phyloP scores from a whole-genome alignment of 768 basidiomycete species.

The Pulveroboletus sp. region DNA sequence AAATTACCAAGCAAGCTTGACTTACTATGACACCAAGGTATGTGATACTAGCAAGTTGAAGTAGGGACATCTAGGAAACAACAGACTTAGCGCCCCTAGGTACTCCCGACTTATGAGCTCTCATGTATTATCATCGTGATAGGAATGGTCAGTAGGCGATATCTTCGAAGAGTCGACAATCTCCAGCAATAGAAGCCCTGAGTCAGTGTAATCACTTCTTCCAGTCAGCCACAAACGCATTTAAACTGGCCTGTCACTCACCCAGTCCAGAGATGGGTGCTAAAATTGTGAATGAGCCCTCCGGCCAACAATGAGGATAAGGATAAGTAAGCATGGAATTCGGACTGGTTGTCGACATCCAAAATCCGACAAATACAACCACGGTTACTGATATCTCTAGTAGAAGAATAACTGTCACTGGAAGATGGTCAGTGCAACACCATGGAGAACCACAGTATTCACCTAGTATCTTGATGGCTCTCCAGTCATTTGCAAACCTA shows the following conservation, averaged over 20 bases:
- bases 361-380: slow-evolving; percentile 12
- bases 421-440: neutral
- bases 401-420: slow-evolving; percentile 11
- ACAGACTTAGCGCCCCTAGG: neutral
- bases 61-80: slow-evolving; percentile 15
- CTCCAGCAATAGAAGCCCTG: slow-evolving; percentile 25
- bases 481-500: slow-evolving; percentile 13
- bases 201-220: slow-evolving; percentile 10
- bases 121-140: slow-evolving; percentile 16
- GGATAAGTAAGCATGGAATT: too few species aligned
- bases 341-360: neutral
- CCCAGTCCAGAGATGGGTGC: slow-evolving; percentile 13
- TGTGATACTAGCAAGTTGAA: slow-evolving; percentile 19
- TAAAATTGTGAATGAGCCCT: neutral
- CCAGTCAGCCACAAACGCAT: neutral
- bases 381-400: slow-evolving; percentile 16
- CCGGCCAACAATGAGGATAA: too few species aligned
- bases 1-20: neutral
- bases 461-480: slow-evolving; percentile 15
- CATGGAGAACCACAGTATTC: neutral
- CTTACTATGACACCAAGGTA: neutral
- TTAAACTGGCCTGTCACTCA: neutral
- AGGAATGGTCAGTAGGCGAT: neutral
- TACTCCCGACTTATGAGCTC: neutral
- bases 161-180: slow-evolving; percentile 10